A percentile compares a stretch with the other conserved stretches of the same genome.
These are phyloP conservation scores for Eucommia ulmoides DNA, from an alignment of 257 asterid genomes.

Conservation along the genomic window DNA sequence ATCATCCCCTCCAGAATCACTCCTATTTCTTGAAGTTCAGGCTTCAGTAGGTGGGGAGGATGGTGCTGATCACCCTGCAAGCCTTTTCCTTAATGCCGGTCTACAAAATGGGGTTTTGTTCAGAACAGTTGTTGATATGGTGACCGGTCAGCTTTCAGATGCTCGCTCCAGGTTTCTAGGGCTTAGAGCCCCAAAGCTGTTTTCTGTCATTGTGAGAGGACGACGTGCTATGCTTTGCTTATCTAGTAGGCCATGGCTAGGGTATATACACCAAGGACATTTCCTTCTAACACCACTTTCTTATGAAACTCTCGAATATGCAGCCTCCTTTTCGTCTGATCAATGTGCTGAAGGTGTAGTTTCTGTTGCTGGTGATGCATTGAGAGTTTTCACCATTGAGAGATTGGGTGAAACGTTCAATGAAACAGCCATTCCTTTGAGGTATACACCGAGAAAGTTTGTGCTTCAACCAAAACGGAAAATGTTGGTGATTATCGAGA, in stretches of 20 bases:
- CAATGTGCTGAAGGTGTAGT: constrained; percentile 99
- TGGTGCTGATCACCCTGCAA: constrained; percentile 99
- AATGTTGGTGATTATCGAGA: constrained; percentile 76
- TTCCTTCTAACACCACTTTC: constrained; percentile 93
- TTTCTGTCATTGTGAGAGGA: constrained; percentile 79
- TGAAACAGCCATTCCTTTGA: constrained; percentile 78
- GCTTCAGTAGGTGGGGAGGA: constrained; percentile 98
- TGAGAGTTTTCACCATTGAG: constrained; percentile 88
- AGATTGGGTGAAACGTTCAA: constrained; percentile 95
- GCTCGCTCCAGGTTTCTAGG: constrained; percentile 96
- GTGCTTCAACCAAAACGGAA: constrained; percentile 78
- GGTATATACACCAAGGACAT: constrained; percentile 97
- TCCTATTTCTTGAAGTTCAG: constrained; percentile 93
- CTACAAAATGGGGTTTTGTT: constrained; percentile 85
- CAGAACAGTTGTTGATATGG: constrained; percentile 98
- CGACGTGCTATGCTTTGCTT: constrained; percentile 93
- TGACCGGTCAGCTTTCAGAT: constrained; percentile 95
- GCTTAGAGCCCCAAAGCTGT: constrained; percentile 89
- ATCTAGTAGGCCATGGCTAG: constrained; percentile 99
- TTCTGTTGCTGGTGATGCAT: constrained; percentile 97
- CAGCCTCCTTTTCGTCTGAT: constrained; percentile 97
- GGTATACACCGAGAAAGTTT: constrained; percentile 96
- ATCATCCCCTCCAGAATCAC: constrained; percentile 95
- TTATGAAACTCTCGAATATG: constrained; percentile 88
- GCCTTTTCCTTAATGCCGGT: constrained; percentile 87